These are phyloP conservation scores for Petunia secreta DNA, from an alignment of 257 asterid species.

Conservation along the genomic window DNA sequence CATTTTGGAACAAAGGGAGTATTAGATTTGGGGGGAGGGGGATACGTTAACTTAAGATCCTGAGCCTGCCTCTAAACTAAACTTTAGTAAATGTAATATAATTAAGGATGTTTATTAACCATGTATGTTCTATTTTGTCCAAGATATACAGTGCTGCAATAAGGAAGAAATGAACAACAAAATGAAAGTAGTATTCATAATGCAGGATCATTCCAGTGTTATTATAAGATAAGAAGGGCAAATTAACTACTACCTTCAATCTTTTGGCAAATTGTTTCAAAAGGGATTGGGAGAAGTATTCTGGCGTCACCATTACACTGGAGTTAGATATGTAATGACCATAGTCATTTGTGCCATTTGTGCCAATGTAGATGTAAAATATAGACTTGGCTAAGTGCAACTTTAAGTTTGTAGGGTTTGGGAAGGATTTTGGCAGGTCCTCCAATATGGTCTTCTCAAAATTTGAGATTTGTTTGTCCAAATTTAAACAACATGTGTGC, in stretches of 20 bases:
- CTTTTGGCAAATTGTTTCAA: neutral
- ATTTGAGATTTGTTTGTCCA: neutral
- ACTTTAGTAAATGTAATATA: too few species aligned
- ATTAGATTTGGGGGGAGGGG: too few species aligned
- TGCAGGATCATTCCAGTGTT: too few species aligned
- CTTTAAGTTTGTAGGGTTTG: neutral
- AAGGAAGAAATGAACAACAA: too few species aligned
- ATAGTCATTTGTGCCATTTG: constrained; percentile 10
- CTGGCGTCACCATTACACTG: too few species aligned
- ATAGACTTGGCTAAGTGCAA: neutral
- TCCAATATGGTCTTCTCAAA: neutral
- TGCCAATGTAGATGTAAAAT: neutral
- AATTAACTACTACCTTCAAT: neutral
- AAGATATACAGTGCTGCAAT: too few species aligned
- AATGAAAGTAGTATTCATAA: too few species aligned
- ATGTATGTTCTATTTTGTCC: too few species aligned
- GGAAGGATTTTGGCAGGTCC: neutral
- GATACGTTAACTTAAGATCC: too few species aligned
- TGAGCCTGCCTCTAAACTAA: too few species aligned
- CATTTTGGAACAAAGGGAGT: too few species aligned
- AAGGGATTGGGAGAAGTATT: neutral
- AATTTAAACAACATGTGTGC: neutral
- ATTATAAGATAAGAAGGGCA: neutral
- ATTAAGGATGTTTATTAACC: too few species aligned
- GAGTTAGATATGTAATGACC: neutral